Base-by-base conservation (phyloP, 2,329 filamentous ascomycete genomes). In the Nemania serpens region DNA sequence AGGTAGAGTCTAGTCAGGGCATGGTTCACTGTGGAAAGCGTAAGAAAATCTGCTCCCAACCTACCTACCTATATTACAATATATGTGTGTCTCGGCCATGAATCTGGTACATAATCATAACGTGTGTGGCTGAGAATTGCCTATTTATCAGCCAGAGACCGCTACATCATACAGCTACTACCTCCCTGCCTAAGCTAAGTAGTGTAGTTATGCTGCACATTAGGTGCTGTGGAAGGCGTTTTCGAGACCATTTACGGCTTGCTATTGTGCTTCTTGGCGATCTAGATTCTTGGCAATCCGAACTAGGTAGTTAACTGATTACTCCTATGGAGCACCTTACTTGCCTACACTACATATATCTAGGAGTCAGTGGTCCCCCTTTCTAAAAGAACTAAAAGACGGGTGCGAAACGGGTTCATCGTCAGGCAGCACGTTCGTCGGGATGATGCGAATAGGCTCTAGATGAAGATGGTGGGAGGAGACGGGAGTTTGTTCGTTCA, bases 381-480 rank as follows among this genome's bases (percentile, higher is more conserved):
- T 47, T 37, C 5, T 13, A 41, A 41, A 51, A 42, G 53, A 49
- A 63, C 33, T 3, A 33, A 15, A 33, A 41, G 63, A 59, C 15
- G 47, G 54, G 56, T 33, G 54, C 56, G 53, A 60, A 56, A 62
- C 61, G 66, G 62, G 65, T 62, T 67, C 62, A 64, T 63, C 65
- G 65, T 68, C 62, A 59, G 52, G 58, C 47, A 34, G 43, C 45
- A 57, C 11, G 52, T 11, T 57, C 12, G 42, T 41, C 48, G 43
- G 43, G 36, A 49, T 42, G 36, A 49, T 42, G 53, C 22, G 41
- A 46, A 22, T 34, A 49, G 18, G 47, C 18, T 29, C 17, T 49
- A 5, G 17, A 29, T 29, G 3, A n/a, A 29, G 25, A 29, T 29
- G 25, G 25, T 29, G 41, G 34, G 29, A 36, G 33, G 20, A 29